Evolutionary conservation across 495 filamentous ascomycete species (phyloP).

Genomic region (Massariosphaeria phaeospora): DNA sequence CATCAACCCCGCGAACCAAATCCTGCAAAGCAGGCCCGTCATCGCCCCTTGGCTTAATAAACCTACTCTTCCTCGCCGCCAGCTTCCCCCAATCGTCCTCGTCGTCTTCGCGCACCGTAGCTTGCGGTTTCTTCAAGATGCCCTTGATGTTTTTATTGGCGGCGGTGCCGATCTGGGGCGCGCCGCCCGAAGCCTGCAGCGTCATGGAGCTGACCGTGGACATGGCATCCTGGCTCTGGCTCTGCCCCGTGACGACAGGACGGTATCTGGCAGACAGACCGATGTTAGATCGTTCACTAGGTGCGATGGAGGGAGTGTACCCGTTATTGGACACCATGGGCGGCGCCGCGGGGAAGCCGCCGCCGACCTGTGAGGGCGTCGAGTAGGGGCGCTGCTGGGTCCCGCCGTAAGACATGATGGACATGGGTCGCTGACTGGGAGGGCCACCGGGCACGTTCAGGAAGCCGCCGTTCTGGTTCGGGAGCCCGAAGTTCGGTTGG

Average conservation of each 20-base stretch:
- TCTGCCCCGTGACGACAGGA: slow-evolving; percentile 56
- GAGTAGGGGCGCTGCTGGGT: slow-evolving; percentile 11
- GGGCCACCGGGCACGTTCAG: neutral
- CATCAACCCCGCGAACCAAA: neutral
- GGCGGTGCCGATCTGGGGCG: neutral
- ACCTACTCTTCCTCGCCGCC: slow-evolving; percentile 82
- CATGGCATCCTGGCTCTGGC: slow-evolving; percentile 6
- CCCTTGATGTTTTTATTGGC: slow-evolving; percentile 17
- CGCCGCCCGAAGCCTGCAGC: slow-evolving; percentile 24
- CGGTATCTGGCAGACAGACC: slow-evolving; percentile 89
- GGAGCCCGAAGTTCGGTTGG: slow-evolving; percentile 1
- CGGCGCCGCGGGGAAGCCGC: neutral
- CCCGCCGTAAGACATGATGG: slow-evolving; percentile 8
- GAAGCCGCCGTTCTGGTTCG: slow-evolving; percentile 5
- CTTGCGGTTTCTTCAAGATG: slow-evolving; percentile 24
- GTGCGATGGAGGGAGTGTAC: slow-evolving; percentile 76
- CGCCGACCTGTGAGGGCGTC: slow-evolving; percentile 5
- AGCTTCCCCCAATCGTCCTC: slow-evolving; percentile 80
- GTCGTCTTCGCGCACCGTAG: slow-evolving; percentile 47
- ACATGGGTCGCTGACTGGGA: slow-evolving; percentile 21
- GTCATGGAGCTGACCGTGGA: slow-evolving; percentile 10
- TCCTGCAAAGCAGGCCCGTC: neutral
- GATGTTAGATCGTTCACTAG: slow-evolving; percentile 89
- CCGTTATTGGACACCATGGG: slow-evolving; percentile 31
- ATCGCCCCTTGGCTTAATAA: slow-evolving; percentile 50